These are phyloP conservation scores for Ilex paraguariensis DNA, from an alignment of 305 asterid species.

Conservation along the genomic window DNA sequence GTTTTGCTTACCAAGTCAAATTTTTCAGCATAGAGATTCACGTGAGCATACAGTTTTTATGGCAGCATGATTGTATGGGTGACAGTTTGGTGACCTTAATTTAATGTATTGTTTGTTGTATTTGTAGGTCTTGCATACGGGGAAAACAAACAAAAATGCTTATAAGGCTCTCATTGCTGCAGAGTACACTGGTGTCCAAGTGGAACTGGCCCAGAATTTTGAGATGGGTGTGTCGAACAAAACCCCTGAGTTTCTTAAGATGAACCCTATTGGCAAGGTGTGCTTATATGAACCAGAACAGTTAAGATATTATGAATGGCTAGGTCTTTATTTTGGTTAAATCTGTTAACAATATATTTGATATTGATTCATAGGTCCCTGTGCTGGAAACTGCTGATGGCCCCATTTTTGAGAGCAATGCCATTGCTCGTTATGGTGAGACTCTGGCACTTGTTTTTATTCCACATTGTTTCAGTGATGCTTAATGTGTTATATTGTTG, in stretches of 20 bases:
- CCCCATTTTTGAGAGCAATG: constrained; percentile 1
- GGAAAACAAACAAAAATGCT: not conserved
- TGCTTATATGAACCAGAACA: not conserved
- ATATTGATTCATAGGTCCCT: not conserved
- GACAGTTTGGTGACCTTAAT: no score
- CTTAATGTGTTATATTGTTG: not conserved
- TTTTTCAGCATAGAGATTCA: no score
- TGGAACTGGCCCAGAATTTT: constrained; percentile 37
- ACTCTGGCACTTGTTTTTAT: not conserved
- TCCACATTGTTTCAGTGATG: not conserved
- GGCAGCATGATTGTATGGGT: no score
- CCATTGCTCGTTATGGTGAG: constrained; percentile 4
- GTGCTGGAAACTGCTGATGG: not conserved
- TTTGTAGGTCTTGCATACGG: constrained; percentile 1
- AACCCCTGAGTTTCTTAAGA: constrained; percentile 51
- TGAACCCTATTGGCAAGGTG: constrained; percentile 58
- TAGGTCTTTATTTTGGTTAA: not conserved
- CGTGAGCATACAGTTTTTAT: no score
- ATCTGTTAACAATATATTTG: not conserved
- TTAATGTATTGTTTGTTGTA: no score
- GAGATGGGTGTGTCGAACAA: constrained; percentile 49
- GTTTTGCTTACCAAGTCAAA: no score
- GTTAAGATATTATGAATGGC: not conserved
- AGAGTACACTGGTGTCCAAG: constrained; percentile 40
- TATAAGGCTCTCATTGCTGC: constrained; percentile 26